Conservation (phyloP, 1,284 basidiomycete genomes). For the Omphalotus olearius region DNA sequence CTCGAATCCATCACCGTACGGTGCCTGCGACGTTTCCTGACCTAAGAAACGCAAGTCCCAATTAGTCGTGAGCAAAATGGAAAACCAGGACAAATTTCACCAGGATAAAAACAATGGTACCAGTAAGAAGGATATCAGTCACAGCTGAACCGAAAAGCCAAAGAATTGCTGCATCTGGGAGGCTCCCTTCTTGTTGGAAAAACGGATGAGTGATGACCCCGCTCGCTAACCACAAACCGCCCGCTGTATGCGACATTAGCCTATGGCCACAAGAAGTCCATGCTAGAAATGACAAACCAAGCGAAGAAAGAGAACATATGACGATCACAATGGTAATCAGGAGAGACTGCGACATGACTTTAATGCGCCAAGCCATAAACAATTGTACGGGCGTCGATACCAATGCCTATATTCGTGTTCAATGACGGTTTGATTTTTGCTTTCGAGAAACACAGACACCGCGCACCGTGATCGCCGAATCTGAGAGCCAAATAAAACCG, state of each 20-base stretch:
- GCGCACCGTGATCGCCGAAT: constrained; percentile 2
- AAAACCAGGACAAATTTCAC: background rate
- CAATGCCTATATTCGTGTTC: background rate
- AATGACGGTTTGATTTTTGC: background rate
- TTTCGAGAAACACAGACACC: background rate
- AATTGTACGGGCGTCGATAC: constrained; percentile 19
- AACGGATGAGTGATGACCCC: background rate
- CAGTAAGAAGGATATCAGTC: constrained; percentile 6
- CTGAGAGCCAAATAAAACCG: no score
- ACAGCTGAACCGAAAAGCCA: constrained; percentile 9
- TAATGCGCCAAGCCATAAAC: constrained; percentile 12
- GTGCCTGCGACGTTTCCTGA: constrained; percentile 1
- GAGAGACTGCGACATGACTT: constrained; percentile 3
- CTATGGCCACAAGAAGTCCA: background rate
- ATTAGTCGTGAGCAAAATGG: background rate
- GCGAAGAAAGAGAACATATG: constrained; percentile 3
- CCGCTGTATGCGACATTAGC: background rate
- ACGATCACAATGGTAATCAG: background rate
- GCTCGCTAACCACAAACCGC: constrained; percentile 4
- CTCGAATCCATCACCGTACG: background rate
- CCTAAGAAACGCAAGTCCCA: background rate
- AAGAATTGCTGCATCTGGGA: background rate
- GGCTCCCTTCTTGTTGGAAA: constrained; percentile 1
- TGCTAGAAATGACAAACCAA: background rate
- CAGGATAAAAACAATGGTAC: constrained; percentile 5